phyloP scores from a whole-genome alignment of 164 flowering plant species.

The Annona cherimola region DNA sequence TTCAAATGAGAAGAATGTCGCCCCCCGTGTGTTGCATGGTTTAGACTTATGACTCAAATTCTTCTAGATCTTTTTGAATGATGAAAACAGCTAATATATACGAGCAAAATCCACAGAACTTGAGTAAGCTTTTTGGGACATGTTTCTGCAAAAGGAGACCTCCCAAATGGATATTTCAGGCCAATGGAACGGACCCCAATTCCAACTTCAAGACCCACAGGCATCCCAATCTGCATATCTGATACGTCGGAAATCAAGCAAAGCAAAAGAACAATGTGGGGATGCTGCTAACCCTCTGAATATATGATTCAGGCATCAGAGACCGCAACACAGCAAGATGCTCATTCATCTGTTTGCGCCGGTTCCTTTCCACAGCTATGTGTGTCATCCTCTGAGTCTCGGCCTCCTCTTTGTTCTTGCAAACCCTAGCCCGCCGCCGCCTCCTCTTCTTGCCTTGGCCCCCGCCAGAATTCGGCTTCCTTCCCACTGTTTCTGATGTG shows the following conservation, averaged over 20 bases:
- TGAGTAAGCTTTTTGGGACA: no score
- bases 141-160: no score
- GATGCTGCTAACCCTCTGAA: conserved; percentile 53
- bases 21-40: no score
- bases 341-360: conserved; percentile 85
- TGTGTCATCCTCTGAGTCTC: conserved; percentile 94
- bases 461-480: conserved; percentile 15
- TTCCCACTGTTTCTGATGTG: neutral
- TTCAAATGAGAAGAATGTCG: no score
- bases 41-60: no score
- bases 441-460: conserved; percentile 48
- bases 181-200: no score
- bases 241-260: neutral
- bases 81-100: no score
- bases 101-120: no score
- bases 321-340: conserved; percentile 72
- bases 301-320: conserved; percentile 78
- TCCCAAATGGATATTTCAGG: no score
- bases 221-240: neutral
- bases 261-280: neutral
- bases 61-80: no score
- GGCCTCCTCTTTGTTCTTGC: conserved; percentile 75
- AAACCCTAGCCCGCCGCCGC: conserved; percentile 51
- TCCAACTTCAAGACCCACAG: neutral
- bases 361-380: conserved; percentile 82